phyloP scores from a whole-genome alignment of 352 stramenopile genomes.

The Phytophthora sansomeana region DNA sequence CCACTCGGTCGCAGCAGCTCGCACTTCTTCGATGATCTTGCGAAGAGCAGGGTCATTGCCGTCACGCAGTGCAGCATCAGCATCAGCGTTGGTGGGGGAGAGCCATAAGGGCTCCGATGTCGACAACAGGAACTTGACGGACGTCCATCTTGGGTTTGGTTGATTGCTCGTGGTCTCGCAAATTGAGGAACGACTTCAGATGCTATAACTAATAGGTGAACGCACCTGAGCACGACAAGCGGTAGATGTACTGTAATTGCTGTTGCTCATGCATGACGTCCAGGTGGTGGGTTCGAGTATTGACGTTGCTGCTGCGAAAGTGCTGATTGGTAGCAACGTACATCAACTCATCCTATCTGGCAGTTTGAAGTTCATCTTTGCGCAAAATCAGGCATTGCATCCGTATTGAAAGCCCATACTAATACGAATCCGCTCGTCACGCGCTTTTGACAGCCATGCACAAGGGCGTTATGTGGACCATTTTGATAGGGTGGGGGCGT shows the following conservation, averaged over 20 bases:
- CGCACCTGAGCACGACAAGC: not conserved
- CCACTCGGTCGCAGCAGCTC: constrained; percentile 54
- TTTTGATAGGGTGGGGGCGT: not conserved
- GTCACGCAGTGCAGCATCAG: constrained; percentile 28
- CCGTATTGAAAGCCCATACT: constrained; percentile 4
- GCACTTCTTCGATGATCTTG: constrained; percentile 54
- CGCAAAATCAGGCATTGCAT: not conserved
- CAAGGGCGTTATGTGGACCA: not conserved
- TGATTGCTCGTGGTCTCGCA: not conserved
- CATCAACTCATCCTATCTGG: constrained; percentile 12
- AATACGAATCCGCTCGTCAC: constrained; percentile 2
- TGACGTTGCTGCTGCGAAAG: constrained; percentile 1
- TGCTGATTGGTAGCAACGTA: constrained; percentile 1
- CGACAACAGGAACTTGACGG: constrained; percentile 50
- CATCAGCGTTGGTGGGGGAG: constrained; percentile 36
- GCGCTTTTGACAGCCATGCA: too few species aligned
- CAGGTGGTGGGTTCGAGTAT: not conserved
- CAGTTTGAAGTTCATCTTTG: constrained; percentile 1
- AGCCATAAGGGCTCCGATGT: constrained; percentile 57
- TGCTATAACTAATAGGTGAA: too few species aligned
- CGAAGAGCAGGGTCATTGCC: constrained; percentile 17
- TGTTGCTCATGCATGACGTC: too few species aligned
- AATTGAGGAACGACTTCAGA: constrained; percentile 4
- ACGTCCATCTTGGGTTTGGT: constrained; percentile 20
- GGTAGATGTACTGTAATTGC: too few species aligned